Base-by-base conservation (phyloP, 129 eudicot species). In the Smallanthus sonchifolius region DNA sequence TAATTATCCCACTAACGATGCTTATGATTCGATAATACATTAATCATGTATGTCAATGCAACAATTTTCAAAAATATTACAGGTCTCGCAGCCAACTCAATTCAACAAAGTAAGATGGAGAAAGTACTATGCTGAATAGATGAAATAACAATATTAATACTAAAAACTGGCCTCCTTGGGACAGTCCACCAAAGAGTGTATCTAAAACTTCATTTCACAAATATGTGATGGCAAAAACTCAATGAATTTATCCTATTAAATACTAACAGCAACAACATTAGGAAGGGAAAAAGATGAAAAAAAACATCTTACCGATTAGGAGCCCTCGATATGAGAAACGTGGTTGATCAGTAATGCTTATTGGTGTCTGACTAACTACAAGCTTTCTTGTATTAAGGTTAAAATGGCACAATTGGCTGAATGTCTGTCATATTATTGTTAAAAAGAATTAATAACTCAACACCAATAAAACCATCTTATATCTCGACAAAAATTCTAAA, bases 321-420 rank as follows among this genome's bases (percentile, higher is more conserved):
- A 94, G 88, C 42, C 99, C 99, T 60, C 98, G 89, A 52, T 88
- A 91, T 20, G 97, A 77, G 75, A 94, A 94, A 72, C 98, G 88
- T 45, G 98, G 98, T 63, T 60, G 83, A 85, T 94, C 98, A 71
- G 61, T 75, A 61, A 94, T 80, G 69, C 78, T 81, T 92, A 90
- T 86, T 35, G 98, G 98, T 66, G 67, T 87, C 72, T 81, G 91
- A 72, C 79, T 77, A 73, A 94, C 78, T 86, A 84, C 83, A 39
- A 94, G 83, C 43, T 70, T 86, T 83, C 96, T 88, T 10, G 84
- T 73, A 67, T 69, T 80, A 39, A 88, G 69, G 87, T 84, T 85
- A 77, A 86, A 94, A 73, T 67, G 77, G 83, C 98, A 86, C 51
- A 88, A 34, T 78, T 94, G 98, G 79, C 96, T 94, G 80, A 94